Percentiles rank a stretch among this genome's conserved stretches.
phyloP scores from a whole-genome alignment of 1,284 basidiomycete genomes.

The Cronartium quercuum region DNA sequence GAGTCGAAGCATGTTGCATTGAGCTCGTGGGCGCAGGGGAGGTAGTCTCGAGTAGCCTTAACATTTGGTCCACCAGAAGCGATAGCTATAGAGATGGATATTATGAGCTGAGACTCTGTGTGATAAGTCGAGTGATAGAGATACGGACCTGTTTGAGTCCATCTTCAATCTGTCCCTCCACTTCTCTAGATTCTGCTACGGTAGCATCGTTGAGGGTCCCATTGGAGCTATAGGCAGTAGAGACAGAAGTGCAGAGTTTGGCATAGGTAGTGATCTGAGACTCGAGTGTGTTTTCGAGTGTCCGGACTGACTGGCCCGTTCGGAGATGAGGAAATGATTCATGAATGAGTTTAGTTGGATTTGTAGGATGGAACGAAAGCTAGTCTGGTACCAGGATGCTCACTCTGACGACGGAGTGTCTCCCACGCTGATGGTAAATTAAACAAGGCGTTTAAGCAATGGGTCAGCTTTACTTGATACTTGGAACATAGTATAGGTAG shows the following conservation, averaged over 20 bases:
- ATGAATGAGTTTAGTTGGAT: not conserved
- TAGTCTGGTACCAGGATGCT: too few relatives aligned
- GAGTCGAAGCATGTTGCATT: slow-evolving; percentile 15
- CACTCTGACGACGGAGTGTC: slow-evolving; percentile 30
- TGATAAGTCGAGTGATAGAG: not conserved
- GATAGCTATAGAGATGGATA: slow-evolving; percentile 33
- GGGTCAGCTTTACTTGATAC: too few relatives aligned
- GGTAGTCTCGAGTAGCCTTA: slow-evolving; percentile 26
- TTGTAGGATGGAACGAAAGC: not conserved
- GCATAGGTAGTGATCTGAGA: slow-evolving; percentile 25
- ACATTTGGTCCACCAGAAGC: slow-evolving; percentile 36
- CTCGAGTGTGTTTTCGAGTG: slow-evolving; percentile 26
- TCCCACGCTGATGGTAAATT: slow-evolving; percentile 30
- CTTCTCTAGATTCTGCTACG: slow-evolving; percentile 25
- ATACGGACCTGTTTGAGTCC: slow-evolving; percentile 23
- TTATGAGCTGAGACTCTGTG: not conserved
- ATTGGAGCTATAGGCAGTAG: slow-evolving; percentile 32
- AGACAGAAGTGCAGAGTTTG: slow-evolving; percentile 34
- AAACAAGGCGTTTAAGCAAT: too few relatives aligned
- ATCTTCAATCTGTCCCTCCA: slow-evolving; percentile 30
- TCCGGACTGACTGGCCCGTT: slow-evolving; percentile 7
- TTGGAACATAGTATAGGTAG: too few relatives aligned
- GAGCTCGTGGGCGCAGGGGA: slow-evolving; percentile 6
- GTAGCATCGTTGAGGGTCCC: slow-evolving; percentile 19
- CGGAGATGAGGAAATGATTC: not conserved